These are phyloP conservation scores for Psilocybe mexicana DNA, from an alignment of 1,284 basidiomycete genomes.

Conservation along the genomic window DNA sequence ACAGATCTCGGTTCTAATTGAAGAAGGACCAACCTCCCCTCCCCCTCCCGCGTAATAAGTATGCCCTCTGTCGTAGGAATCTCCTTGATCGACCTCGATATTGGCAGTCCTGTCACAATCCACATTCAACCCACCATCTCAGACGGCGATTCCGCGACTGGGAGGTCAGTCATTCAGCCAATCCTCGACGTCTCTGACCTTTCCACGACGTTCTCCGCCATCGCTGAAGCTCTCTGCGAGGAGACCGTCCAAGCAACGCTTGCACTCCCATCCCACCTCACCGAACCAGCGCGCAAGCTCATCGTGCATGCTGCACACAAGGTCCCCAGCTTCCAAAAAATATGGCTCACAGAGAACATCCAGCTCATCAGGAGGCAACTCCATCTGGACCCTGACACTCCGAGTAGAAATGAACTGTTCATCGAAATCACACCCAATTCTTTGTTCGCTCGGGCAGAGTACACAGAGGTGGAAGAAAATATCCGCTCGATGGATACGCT, in stretches of 20 bases:
- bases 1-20: too few species aligned
- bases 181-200: constrained; percentile 2
- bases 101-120: background rate
- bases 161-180: background rate
- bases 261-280: background rate
- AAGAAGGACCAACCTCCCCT: too few species aligned
- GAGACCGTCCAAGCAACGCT: background rate
- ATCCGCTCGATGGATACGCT: background rate
- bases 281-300: background rate
- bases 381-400: background rate
- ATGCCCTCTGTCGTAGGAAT: constrained; percentile 7
- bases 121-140: background rate
- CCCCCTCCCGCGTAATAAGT: background rate
- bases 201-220: background rate
- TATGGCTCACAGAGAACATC: background rate
- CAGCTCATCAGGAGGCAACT: background rate
- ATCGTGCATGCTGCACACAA: background rate
- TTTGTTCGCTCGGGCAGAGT: background rate
- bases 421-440: background rate
- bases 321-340: background rate
- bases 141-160: background rate
- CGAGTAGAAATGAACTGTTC: background rate
- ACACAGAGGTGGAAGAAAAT: background rate
- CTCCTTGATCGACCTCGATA: background rate
- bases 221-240: background rate